Evolutionary conservation across 768 basidiomycete species (phyloP).

Genomic region (Vishniacozyma victoriae): DNA sequence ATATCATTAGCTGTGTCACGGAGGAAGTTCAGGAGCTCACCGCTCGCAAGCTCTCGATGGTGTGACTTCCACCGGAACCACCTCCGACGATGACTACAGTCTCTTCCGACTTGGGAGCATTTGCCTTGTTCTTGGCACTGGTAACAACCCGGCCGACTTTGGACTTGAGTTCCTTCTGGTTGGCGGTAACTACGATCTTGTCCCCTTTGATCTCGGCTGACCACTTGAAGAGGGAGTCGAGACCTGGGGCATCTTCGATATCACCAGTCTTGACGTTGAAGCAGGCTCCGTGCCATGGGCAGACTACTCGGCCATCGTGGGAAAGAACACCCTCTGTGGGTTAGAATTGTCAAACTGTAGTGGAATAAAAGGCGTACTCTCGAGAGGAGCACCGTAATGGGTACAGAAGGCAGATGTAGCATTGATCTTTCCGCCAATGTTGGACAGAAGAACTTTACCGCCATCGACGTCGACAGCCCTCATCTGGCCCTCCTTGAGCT

Average conservation of each 20-base stretch:
- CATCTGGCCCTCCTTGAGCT: constrained; percentile 55
- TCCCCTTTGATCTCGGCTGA: constrained; percentile 58
- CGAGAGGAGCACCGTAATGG: constrained; percentile 83
- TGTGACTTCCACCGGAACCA: constrained; percentile 69
- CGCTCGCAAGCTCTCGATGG: constrained; percentile 75
- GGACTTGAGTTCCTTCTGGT: constrained; percentile 58
- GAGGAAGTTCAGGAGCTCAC: constrained; percentile 47
- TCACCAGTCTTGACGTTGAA: constrained; percentile 67
- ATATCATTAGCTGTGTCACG: constrained; percentile 3
- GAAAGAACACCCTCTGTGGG: constrained; percentile 63
- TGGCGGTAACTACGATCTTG: constrained; percentile 73
- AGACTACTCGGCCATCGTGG: constrained; percentile 71
- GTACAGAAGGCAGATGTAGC: constrained; percentile 83
- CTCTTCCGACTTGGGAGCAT: constrained; percentile 48
- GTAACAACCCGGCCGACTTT: constrained; percentile 61
- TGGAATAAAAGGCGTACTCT: constrained; percentile 45
- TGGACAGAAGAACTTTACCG: constrained; percentile 67
- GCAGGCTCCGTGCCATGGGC: constrained; percentile 90
- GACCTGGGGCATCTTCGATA: constrained; percentile 78
- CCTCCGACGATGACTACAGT: constrained; percentile 79
- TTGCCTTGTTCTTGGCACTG: constrained; percentile 47
- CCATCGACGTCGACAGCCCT: constrained; percentile 67
- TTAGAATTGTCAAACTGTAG: constrained; percentile 45
- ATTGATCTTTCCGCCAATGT: constrained; percentile 63
- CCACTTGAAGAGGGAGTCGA: constrained; percentile 72